Evolutionary conservation across 371 early-diverging fungal species (phyloP).

Genomic region (Capillidium heterosporum): DNA sequence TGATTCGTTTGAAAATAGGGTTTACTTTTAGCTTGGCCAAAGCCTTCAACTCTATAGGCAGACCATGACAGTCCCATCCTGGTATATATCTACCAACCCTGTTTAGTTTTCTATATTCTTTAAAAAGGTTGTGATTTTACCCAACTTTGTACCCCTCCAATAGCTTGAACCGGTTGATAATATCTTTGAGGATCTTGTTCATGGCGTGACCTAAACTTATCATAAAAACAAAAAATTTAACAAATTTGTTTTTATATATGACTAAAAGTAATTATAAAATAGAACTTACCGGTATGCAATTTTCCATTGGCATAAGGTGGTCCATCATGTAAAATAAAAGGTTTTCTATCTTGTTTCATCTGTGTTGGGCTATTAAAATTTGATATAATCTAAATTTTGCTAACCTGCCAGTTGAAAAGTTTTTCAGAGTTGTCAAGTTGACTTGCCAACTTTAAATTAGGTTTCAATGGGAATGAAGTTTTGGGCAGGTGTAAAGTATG

Average conservation of each 20-base stretch:
- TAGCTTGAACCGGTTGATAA: slow-evolving; percentile 70
- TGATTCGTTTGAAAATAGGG: background rate
- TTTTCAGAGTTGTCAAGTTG: background rate
- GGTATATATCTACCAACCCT: slow-evolving; percentile 48
- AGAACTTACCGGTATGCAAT: slow-evolving; percentile 70
- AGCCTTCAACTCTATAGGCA: slow-evolving; percentile 91
- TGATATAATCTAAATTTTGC: slow-evolving; percentile 25
- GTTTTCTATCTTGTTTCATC: slow-evolving; percentile 1
- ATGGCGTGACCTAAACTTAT: slow-evolving; percentile 59
- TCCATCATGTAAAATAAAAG: slow-evolving; percentile 83
- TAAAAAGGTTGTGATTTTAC: slow-evolving; percentile 16
- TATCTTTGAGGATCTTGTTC: slow-evolving; percentile 89
- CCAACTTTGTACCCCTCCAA: slow-evolving; percentile 66
- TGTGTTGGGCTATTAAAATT: slow-evolving; percentile 13
- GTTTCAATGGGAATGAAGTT: slow-evolving; percentile 7
- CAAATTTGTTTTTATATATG: background rate
- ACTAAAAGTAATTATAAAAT: no score
- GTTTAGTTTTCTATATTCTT: background rate
- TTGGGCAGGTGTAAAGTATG: background rate
- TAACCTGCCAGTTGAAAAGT: background rate
- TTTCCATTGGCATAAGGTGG: slow-evolving; percentile 95
- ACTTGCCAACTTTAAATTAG: background rate
- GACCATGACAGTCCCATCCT: slow-evolving; percentile 95
- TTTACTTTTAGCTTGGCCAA: slow-evolving; percentile 37
- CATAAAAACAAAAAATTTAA: background rate